Evolutionary conservation across 1,284 basidiomycete species (phyloP).

Genomic region (Singerocomus rubriflavus): DNA sequence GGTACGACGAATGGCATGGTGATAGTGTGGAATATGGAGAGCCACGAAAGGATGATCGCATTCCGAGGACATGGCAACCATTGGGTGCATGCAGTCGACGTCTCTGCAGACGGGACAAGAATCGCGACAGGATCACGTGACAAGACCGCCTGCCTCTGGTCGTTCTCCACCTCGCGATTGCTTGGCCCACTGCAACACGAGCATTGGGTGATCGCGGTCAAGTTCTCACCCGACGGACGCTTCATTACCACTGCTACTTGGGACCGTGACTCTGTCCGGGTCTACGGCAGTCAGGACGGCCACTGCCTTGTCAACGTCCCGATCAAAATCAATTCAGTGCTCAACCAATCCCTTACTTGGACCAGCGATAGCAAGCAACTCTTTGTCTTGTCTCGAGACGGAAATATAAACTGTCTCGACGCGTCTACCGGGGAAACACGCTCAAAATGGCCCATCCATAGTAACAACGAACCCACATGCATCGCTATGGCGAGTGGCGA

Average conservation of each 20-base stretch:
- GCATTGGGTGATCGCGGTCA: not conserved
- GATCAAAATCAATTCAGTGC: not conserved
- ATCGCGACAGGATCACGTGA: too few species aligned
- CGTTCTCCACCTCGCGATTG: too few species aligned
- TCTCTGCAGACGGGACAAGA: too few species aligned
- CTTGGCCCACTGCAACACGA: not conserved
- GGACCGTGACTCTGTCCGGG: not conserved
- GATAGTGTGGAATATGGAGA: too few species aligned
- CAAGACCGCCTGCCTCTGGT: too few species aligned
- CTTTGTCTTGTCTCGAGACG: not conserved
- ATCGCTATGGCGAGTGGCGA: not conserved
- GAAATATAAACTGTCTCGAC: not conserved
- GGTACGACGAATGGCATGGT: too few species aligned
- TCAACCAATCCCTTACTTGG: constrained; percentile 3
- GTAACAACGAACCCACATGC: not conserved
- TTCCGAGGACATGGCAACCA: too few species aligned
- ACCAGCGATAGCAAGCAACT: not conserved
- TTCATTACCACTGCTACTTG: not conserved
- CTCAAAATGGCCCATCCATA: constrained; percentile 2
- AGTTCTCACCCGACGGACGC: not conserved
- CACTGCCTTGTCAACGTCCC: not conserved
- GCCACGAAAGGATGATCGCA: too few species aligned
- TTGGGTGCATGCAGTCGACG: too few species aligned
- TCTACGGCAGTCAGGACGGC: not conserved
- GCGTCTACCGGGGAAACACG: not conserved